Conservation (phyloP, 2,329 filamentous ascomycete genomes). For the Stachybotrys chlorohalonatus region DNA sequence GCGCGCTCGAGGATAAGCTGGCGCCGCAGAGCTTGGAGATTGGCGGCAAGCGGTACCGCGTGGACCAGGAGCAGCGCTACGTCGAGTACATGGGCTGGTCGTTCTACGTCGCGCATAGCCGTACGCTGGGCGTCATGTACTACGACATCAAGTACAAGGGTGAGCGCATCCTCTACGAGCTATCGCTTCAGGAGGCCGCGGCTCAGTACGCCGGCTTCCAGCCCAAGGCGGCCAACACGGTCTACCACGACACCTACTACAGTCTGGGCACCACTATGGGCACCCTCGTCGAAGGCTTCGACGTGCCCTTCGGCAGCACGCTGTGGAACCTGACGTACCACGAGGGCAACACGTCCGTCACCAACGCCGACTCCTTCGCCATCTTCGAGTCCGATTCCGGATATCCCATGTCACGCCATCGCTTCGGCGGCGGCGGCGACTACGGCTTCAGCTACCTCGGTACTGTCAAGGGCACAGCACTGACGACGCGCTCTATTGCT, state of each 20-base stretch:
- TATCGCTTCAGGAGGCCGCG: conserved; percentile 42
- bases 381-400: conserved; percentile 28
- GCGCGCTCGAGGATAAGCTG: conserved; percentile 22
- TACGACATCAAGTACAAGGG: conserved; percentile 42
- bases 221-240: conserved; percentile 31
- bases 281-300: conserved; percentile 30
- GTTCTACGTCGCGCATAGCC: conserved; percentile 38
- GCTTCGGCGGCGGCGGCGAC: conserved; percentile 11
- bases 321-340: conserved; percentile 24
- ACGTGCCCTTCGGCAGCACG: conserved; percentile 29
- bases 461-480: conserved; percentile 20
- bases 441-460: conserved; percentile 20
- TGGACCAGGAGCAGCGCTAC: conserved; percentile 35
- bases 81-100: conserved; percentile 44
- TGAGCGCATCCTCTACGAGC: conserved; percentile 41
- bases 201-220: conserved; percentile 41
- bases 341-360: conserved; percentile 17
- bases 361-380: conserved; percentile 24
- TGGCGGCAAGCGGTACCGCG: conserved; percentile 28
- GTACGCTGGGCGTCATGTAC: conserved; percentile 33
- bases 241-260: conserved; percentile 32
- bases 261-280: conserved; percentile 24
- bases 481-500: conserved; percentile 11
- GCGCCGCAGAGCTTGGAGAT: conserved; percentile 27
- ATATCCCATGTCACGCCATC: conserved; percentile 26